Base-by-base conservation (phyloP, 176 grass and related monocot species). In the Carex cristatella region DNA sequence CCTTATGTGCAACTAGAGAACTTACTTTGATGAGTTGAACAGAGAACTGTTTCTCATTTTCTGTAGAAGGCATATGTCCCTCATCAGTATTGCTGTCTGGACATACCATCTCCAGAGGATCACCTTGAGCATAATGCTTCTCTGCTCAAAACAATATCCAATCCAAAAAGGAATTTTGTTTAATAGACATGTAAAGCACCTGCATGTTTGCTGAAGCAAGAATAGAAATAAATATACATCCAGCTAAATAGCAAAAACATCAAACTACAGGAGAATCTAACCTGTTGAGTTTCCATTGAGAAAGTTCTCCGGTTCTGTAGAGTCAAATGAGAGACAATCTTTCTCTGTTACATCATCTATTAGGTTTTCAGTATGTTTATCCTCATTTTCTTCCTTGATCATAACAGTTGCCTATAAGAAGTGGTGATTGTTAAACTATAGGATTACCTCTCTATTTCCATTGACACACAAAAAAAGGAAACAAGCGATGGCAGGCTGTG, bases 371-470 rank as follows among this genome's bases (percentile, higher is more conserved):
- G 56, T 65, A 44, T 81, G 32, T 33, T 81, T 64, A 19, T 46
- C 79, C 56, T 5, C 54, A 27, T 62, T 40, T 63, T 63, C 23
- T 42, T 64, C 35, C 71, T 53, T 75, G 35, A 62, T 48, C 9
- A 3, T 35, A 40, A 81, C 79, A 46, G 49, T 81, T 81, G 32
- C 79, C 79, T 81, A 81, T 27, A 70, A 77, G 49, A 32, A 57
- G 73, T 7, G 2, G 23, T 8, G 49, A 28, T 31, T 31, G 12
- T 77, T 77, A 77, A 77, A 55, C n/a, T 38, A 12, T 38, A 81
- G 60, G 48, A 81, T 61, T n/a, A 46, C 15, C 15, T 76, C 48
- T 56, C 7, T 42, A 58, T 64, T 58, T 81, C 18, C 42, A 38
- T 42, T 64, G n/a, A 44, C n/a, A 63, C 23, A 23, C 23, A 64